Evolutionary conservation across 768 basidiomycete genomes (phyloP).

Genomic region (Auriscalpium microsporum): DNA sequence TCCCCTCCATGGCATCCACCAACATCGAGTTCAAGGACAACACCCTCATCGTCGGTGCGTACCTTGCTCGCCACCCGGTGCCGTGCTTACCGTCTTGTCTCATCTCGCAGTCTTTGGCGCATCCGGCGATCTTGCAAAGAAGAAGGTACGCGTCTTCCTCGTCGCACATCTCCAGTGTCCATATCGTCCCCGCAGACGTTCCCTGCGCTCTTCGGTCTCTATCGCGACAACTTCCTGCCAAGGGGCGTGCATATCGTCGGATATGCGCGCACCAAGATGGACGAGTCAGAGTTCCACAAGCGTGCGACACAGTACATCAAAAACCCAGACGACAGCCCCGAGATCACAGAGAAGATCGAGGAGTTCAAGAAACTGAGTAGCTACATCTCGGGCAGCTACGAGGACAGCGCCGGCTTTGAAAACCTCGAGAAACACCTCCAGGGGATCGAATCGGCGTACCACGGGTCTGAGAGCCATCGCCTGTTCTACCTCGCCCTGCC

Average conservation of each 20-base stretch:
- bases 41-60: conserved; percentile 78
- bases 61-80: background rate
- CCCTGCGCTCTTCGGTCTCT: conserved; percentile 91
- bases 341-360: conserved; percentile 54
- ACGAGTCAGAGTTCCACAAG: conserved; percentile 72
- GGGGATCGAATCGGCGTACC: conserved; percentile 67
- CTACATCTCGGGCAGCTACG: conserved; percentile 86
- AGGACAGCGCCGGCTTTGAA: conserved; percentile 72
- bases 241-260: conserved; percentile 84
- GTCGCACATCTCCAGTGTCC: background rate
- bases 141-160: conserved; percentile 55
- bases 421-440: conserved; percentile 68
- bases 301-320: conserved; percentile 85
- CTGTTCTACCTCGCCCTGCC: conserved; percentile 97
- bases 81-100: conserved; percentile 2
- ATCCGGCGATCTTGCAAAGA: conserved; percentile 96
- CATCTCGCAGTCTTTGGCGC: conserved; percentile 73
- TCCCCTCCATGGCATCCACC: conserved; percentile 80
- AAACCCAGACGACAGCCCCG: conserved; percentile 52
- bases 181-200: conserved; percentile 55
- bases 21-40: conserved; percentile 71
- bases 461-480: conserved; percentile 60
- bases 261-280: conserved; percentile 96
- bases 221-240: conserved; percentile 71
- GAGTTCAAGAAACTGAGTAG: conserved; percentile 76